Conservation (phyloP, 257 asterid genomes). For the Hygrophila difformis region DNA sequence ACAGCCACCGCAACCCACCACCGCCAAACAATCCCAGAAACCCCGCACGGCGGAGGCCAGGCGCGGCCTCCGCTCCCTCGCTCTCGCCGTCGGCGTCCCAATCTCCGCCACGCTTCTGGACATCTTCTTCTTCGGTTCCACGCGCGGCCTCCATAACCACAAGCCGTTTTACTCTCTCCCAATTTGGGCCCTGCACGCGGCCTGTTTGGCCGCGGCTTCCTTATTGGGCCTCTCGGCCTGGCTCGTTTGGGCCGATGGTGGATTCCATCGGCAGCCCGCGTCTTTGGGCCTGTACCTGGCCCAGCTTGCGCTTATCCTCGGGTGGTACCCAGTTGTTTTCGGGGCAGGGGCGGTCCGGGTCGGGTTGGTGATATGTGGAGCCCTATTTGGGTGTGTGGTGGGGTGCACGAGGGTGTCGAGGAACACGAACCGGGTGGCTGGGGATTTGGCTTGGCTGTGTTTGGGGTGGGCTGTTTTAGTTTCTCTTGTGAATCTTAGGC, state of each 20-base stretch:
- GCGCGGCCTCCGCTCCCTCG: conserved; percentile 68
- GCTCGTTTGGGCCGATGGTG: conserved; percentile 95
- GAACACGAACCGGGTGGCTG: conserved; percentile 65
- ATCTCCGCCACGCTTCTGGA: conserved; percentile 39
- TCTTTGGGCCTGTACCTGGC: conserved; percentile 48
- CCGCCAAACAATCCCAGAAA: background rate
- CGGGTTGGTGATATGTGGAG: conserved; percentile 56
- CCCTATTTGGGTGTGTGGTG: conserved; percentile 47
- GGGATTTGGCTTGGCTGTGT: conserved; percentile 64
- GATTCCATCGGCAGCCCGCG: conserved; percentile 59
- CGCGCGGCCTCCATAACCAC: conserved; percentile 26
- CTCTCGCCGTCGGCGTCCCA: conserved; percentile 58
- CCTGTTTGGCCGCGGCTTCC: conserved; percentile 44
- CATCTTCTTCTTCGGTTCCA: conserved; percentile 57
- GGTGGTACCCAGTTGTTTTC: conserved; percentile 83
- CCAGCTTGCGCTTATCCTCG: conserved; percentile 47
- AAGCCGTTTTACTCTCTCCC: conserved; percentile 81
- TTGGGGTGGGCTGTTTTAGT: too few relatives aligned
- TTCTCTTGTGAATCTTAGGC: too few relatives aligned
- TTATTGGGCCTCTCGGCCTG: conserved; percentile 76
- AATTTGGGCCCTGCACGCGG: conserved; percentile 71
- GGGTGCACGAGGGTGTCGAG: conserved; percentile 44
- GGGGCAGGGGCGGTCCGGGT: conserved; percentile 43
- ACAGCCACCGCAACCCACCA: too few relatives aligned
- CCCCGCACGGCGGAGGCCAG: conserved; percentile 39